Conservation (phyloP, 163 green algal species). For the Coccomyxa subellipsoidea region DNA sequence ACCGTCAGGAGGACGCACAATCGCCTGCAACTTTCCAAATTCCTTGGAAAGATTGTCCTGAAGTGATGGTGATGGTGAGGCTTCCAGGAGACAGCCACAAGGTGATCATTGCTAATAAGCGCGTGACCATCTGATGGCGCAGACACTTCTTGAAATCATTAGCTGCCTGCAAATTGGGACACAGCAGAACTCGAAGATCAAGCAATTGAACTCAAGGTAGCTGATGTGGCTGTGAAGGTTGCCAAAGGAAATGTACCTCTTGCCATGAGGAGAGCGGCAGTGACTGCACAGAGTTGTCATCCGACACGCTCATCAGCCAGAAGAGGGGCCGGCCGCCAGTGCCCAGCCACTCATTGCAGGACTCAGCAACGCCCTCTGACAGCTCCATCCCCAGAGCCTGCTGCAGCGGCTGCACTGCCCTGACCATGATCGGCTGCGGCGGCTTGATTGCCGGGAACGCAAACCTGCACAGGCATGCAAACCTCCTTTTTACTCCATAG, state of each 20-base stretch:
- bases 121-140: too few relatives aligned
- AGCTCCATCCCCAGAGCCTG: conserved; percentile 1
- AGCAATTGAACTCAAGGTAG: background rate
- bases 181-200: background rate
- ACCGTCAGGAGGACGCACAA: too few relatives aligned
- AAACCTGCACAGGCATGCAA: conserved; percentile 54
- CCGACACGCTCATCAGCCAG: background rate
- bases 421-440: conserved; percentile 44
- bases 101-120: too few relatives aligned
- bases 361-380: background rate
- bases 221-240: background rate
- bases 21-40: too few relatives aligned
- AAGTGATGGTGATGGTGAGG: too few relatives aligned
- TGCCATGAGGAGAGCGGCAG: background rate
- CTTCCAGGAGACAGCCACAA: too few relatives aligned
- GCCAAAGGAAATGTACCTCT: too few relatives aligned
- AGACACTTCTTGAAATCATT: too few relatives aligned
- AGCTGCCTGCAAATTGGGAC: too few relatives aligned
- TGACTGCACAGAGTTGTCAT: background rate
- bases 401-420: background rate
- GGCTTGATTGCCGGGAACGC: conserved; percentile 81
- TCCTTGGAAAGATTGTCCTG: too few relatives aligned
- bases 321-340: background rate
- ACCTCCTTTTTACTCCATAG: background rate
- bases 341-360: background rate